Percentiles rank a stretch among this genome's conserved stretches.
Evolutionary conservation across 257 asterid genomes (phyloP).

Genomic region (Dorcoceras hygrometricum): DNA sequence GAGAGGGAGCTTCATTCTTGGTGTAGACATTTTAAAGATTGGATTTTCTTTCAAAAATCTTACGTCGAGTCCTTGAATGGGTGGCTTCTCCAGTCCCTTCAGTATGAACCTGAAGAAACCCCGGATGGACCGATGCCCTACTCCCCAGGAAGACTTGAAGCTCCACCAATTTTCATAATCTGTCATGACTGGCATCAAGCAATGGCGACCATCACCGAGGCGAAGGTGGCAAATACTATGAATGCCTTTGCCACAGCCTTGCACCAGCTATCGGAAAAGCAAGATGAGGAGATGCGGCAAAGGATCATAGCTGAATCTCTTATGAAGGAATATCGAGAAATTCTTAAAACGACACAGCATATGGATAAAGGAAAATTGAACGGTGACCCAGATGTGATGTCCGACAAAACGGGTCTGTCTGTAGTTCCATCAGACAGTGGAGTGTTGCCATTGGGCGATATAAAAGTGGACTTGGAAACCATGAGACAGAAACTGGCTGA

Average conservation of each 20-base stretch:
- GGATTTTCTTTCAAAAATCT: constrained; percentile 73
- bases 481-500: constrained; percentile 58
- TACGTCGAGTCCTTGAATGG: constrained; percentile 72
- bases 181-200: constrained; percentile 94
- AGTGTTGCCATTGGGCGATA: constrained; percentile 57
- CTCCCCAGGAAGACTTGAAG: constrained; percentile 85
- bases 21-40: constrained; percentile 66
- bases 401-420: constrained; percentile 41
- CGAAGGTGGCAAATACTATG: constrained; percentile 76
- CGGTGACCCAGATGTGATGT: constrained; percentile 36
- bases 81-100: constrained; percentile 78
- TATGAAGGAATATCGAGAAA: constrained; percentile 56
- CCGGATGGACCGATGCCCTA: constrained; percentile 78
- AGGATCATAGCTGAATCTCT: constrained; percentile 71
- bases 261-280: constrained; percentile 75
- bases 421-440: constrained; percentile 63
- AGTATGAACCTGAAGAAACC: constrained; percentile 64
- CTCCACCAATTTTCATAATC: constrained; percentile 80
- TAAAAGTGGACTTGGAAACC: constrained; percentile 80
- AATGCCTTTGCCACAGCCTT: constrained; percentile 65
- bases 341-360: constrained; percentile 30
- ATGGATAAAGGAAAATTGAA: constrained; percentile 36
- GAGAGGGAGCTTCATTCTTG: constrained; percentile 79
- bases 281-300: constrained; percentile 82
- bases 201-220: constrained; percentile 64